phyloP scores from a whole-genome alignment of 2,329 filamentous ascomycete genomes.

The Fusarium coffeatum region DNA sequence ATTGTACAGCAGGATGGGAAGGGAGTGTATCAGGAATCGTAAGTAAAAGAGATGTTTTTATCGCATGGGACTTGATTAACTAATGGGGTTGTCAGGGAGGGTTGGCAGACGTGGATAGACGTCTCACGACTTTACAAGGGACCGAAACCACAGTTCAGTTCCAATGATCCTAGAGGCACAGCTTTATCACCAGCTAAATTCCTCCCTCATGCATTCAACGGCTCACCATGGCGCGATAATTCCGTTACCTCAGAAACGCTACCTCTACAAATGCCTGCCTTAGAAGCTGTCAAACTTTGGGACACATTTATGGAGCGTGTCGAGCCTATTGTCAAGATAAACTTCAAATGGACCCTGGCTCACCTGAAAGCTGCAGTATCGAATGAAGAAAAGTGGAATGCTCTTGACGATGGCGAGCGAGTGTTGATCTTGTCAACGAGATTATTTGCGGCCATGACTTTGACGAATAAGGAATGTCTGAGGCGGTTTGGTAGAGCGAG shows the following conservation, averaged over 20 bases:
- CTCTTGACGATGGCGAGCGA: neutral
- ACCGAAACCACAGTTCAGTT: neutral
- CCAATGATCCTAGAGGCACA: conserved; percentile 5
- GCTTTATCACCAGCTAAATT: conserved; percentile 10
- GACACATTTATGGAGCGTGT: conserved; percentile 17
- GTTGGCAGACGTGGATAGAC: conserved; percentile 23
- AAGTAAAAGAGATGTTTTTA: rapidly evolving
- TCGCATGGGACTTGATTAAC: neutral
- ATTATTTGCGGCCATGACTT: conserved; percentile 8
- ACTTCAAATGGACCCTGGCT: conserved; percentile 16
- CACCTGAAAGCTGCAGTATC: neutral
- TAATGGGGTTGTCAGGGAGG: neutral
- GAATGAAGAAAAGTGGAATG: conserved; percentile 3
- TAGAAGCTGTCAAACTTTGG: conserved; percentile 6
- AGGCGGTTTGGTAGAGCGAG: neutral
- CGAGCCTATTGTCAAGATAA: conserved; percentile 24
- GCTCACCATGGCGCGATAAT: conserved; percentile 12
- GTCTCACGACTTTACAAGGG: conserved; percentile 9
- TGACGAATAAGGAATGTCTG: neutral
- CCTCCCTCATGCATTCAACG: conserved; percentile 18
- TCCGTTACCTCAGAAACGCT: neutral
- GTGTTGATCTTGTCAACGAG: conserved; percentile 5
- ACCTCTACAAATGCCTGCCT: neutral
- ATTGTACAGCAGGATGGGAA: conserved; percentile 23
- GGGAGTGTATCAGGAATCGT: conserved; percentile 20